Conservation (phyloP, 306 rosid genomes). For the Begonia peltatifolia region DNA sequence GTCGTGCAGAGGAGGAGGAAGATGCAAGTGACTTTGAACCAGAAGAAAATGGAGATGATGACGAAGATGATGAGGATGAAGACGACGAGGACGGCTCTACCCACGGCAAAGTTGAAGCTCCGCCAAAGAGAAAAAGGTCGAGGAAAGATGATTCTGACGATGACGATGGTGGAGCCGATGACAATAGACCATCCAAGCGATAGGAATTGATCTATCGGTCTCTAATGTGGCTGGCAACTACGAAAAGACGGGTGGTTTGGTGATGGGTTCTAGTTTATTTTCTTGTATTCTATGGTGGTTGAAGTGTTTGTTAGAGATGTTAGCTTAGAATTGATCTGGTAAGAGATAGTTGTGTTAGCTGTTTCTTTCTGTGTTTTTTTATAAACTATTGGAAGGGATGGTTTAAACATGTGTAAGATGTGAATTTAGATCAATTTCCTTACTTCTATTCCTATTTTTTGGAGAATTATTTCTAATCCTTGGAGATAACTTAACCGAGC, state of each 20-base stretch:
- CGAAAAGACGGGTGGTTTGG: background rate
- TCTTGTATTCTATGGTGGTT: background rate
- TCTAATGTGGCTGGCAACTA: background rate
- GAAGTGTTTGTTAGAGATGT: background rate
- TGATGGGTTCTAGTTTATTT: background rate
- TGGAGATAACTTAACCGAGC: no score
- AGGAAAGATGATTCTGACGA: constrained; percentile 45
- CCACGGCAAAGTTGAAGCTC: constrained; percentile 38
- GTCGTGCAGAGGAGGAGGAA: constrained; percentile 67
- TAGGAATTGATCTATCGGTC: constrained; percentile 26
- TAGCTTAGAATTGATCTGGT: background rate
- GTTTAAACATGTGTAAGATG: background rate
- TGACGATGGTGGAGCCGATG: constrained; percentile 53
- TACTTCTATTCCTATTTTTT: no score
- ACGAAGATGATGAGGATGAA: constrained; percentile 22
- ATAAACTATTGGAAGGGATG: background rate
- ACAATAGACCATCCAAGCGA: constrained; percentile 79
- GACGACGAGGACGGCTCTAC: constrained; percentile 27
- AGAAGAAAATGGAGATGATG: constrained; percentile 50
- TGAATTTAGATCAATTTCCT: background rate
- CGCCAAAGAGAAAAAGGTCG: constrained; percentile 70
- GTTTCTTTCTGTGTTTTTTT: background rate
- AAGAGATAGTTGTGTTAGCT: background rate
- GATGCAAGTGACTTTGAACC: constrained; percentile 89
- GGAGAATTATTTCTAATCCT: no score